Evolutionary conservation across 306 rosid species (phyloP), one percentile per base, ranked within the genome.

Genomic region (Cucurbita moschata): DNA sequence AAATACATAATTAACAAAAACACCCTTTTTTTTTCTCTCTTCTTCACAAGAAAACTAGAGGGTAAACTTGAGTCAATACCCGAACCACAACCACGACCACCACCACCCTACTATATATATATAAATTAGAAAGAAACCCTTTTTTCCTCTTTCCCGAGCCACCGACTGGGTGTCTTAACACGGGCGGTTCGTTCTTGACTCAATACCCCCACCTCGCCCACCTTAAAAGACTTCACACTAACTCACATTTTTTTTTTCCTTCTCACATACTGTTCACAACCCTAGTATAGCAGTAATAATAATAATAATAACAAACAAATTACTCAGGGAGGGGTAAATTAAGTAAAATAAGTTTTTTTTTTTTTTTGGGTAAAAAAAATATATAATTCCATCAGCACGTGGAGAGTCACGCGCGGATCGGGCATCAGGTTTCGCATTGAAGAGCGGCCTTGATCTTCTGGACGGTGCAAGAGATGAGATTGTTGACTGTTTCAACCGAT

Each of bases 141-240:
- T 64, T 18, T 38, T 3, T 59, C 35, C 18, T 6, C 18, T 18
- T 19, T 16, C 47, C 49, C 63, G 51, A 67, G 44, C 15, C 8
- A 65, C 38, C 5, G 7, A 39, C 6, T 46, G 5, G 53, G 44
- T 10, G n/a, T n/a, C 11, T 23, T 23, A 38, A 26, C 77, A 23
- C 59, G 83, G 79, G 85, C 85, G 99, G 99, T 95, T 91, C 99
- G 99, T 91, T 95, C 98, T 94, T 94, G 98, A 94, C 98, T 94
- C 97, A 82, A 82, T 85, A 88, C 83, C 86, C 94, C 68, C 76
- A 10, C 63, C 26, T 2, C 7, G 3, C 60, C 64, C 64, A 76
- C 82, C 74, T 76, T 38, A 30, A 61, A 1, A 38, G 15, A 50
- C 19, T 21, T n/a, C 7, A 19, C 37, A 56, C 61, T 65, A 58